These are phyloP conservation scores for Aspergillus brunneoviolaceus DNA, from an alignment of 2,329 filamentous ascomycete genomes.

Conservation along the genomic window DNA sequence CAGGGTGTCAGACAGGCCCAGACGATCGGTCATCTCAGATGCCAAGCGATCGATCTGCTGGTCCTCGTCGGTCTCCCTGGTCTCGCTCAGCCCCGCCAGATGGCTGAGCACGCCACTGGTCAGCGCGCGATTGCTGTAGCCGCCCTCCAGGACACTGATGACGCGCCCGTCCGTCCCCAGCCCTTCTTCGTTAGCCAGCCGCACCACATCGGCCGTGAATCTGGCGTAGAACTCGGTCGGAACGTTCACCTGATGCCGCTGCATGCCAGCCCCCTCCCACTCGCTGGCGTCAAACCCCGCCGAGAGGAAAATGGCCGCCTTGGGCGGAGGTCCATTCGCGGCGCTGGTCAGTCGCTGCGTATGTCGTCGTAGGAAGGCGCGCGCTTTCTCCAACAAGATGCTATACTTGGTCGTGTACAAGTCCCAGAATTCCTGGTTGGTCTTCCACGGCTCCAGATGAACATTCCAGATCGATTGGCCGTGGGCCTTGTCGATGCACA, in stretches of 20 bases:
- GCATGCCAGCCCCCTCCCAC: constrained; percentile 90
- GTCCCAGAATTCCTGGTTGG: constrained; percentile 79
- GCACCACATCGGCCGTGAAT: constrained; percentile 81
- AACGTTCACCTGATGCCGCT: constrained; percentile 91
- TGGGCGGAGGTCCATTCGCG: constrained; percentile 62
- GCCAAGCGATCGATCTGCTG: constrained; percentile 46
- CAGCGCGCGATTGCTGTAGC: constrained; percentile 90
- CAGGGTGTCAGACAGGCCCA: constrained; percentile 24
- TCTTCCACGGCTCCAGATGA: constrained; percentile 85
- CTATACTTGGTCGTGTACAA: constrained; percentile 79
- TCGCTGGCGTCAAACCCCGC: constrained; percentile 97
- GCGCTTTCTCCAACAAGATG: constrained; percentile 75
- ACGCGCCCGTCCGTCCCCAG: constrained; percentile 77
- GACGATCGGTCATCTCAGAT: constrained; percentile 57
- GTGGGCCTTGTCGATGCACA: constrained; percentile 92
- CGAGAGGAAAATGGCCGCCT: constrained; percentile 88
- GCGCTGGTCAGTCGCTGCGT: constrained; percentile 62
- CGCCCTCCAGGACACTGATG: constrained; percentile 91
- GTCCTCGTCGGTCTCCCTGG: constrained; percentile 36
- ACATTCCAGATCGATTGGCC: constrained; percentile 96
- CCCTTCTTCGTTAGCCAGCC: constrained; percentile 75
- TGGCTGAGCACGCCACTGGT: constrained; percentile 88
- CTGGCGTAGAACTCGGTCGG: constrained; percentile 95
- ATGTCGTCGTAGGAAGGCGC: constrained; percentile 72
- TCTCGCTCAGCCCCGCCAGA: constrained; percentile 68